Percentiles rank a stretch among this genome's conserved stretches.
Evolutionary conservation across 345 rosid genomes (phyloP).

Genomic region (Melastoma malabathricum): DNA sequence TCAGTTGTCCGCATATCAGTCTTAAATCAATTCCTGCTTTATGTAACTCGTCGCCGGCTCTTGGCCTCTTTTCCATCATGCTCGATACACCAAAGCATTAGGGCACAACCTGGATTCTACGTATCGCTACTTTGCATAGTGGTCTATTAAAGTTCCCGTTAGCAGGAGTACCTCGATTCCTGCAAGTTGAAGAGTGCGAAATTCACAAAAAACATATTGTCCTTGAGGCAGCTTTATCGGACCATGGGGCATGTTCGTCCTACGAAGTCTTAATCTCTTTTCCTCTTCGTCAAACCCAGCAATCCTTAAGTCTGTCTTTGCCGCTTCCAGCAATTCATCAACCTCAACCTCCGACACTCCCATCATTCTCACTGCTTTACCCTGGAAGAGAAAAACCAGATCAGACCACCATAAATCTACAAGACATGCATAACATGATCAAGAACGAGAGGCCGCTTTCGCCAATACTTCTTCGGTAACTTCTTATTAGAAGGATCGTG

Average conservation of each 20-base stretch:
- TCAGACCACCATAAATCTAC: conserved; percentile 3
- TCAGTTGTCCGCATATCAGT: too few species aligned
- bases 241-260: conserved; percentile 13
- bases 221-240: conserved; percentile 63
- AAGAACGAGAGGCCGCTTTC: background rate
- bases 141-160: background rate
- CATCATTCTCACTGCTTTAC: conserved; percentile 75
- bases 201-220: conserved; percentile 59
- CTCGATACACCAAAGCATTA: too few species aligned
- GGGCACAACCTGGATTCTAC: too few species aligned
- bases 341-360: conserved; percentile 73
- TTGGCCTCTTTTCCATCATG: too few species aligned
- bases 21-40: too few species aligned
- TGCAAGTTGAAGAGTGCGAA: conserved; percentile 66
- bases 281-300: conserved; percentile 92
- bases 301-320: conserved; percentile 47
- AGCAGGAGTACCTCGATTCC: conserved; percentile 45
- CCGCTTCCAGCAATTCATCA: conserved; percentile 33
- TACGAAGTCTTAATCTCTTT: conserved; percentile 48
- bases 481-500: background rate
- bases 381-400: conserved; percentile 27
- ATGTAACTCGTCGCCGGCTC: too few species aligned
- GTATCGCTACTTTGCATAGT: background rate
- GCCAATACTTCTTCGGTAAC: background rate
- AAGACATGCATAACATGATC: background rate